Evolutionary conservation across 257 asterid species (phyloP), one percentile per base, ranked within the genome.

Genomic region (Henckelia pumila): DNA sequence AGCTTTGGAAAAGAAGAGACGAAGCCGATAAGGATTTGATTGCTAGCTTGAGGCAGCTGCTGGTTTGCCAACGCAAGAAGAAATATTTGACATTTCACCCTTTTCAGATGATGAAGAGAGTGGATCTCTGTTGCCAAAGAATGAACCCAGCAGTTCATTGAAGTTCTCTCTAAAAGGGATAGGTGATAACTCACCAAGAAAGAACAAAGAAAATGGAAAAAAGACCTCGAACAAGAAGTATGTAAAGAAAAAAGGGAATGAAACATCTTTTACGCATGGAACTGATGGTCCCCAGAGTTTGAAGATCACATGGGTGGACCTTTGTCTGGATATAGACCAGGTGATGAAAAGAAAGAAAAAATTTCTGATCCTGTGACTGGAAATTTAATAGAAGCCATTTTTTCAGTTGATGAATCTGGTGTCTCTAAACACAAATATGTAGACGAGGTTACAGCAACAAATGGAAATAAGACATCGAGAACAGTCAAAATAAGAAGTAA

Each of bases 21-120:
- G 91, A 81, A 83, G 86, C 93, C 73, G 99, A 94, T 68, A 86
- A 59, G 83, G 95, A 91, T 73, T 73, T 89, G 77, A 89, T 89
- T 66, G 84, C 87, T 69, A 87, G 86, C 78, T 78, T 91, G 82
- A 87, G 98, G 95, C 88, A 56, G 92, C 84, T 72, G 95, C 95
- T 82, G 99, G 99, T 69, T 83, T 94, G 83, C 99, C 99, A n/a
- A 83, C 88, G 65, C 96, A 87, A 72, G 96, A 91, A 77, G 98
- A 91, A 75, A 86, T 89, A 65, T 87, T 91, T 68, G 80, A 80
- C 67, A 82, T 87, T 66, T 81, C 87, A 70, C 96, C 96, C 60
- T 91, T 91, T 78, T 91, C 98, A 11, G 99, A 94, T 61, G 99
- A 94, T 71, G 99, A 94, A 75, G 99, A 91, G 61, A 76, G 70